These are phyloP conservation scores for Diddensiella santjacobensis DNA, from an alignment of 805 yeast genomes.

Conservation along the genomic window DNA sequence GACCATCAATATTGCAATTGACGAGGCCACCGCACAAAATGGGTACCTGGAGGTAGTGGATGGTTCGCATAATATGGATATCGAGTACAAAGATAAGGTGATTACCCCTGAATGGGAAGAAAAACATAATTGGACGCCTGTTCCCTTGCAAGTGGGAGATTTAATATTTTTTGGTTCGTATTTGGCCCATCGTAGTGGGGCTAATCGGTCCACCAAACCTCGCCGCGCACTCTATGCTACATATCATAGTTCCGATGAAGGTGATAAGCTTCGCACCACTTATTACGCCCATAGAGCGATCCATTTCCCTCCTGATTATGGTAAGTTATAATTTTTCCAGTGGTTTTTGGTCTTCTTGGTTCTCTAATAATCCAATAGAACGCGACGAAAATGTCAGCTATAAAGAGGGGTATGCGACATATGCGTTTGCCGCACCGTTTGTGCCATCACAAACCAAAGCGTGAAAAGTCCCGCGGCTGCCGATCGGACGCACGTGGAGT, in stretches of 20 bases:
- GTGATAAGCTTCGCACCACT: slow-evolving; percentile 9
- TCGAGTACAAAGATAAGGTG: slow-evolving; percentile 4
- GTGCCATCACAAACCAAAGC: neutral
- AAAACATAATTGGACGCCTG: slow-evolving; percentile 16
- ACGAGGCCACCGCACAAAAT: slow-evolving; percentile 15
- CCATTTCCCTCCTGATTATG: slow-evolving; percentile 15
- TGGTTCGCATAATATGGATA: slow-evolving; percentile 14
- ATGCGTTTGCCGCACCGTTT: slow-evolving; percentile 16
- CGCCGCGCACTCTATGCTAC: slow-evolving; percentile 17
- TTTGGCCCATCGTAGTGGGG: slow-evolving; percentile 14
- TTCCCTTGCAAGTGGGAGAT: slow-evolving; percentile 12
- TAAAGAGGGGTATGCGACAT: slow-evolving; percentile 12
- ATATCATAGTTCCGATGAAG: slow-evolving; percentile 10
- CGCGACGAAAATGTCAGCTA: slow-evolving; percentile 12
- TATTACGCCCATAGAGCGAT: slow-evolving; percentile 14
- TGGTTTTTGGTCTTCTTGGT: neutral
- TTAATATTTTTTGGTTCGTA: slow-evolving; percentile 16
- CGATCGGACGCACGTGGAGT: too few species aligned
- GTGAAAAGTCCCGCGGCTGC: neutral
- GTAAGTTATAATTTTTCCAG: neutral
- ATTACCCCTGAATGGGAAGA: slow-evolving; percentile 18
- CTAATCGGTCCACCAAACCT: slow-evolving; percentile 9
- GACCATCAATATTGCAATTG: slow-evolving; percentile 16
- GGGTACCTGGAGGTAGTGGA: slow-evolving; percentile 16
- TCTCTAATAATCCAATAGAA: too few species aligned